Evolutionary conservation across 2,329 filamentous ascomycete genomes (phyloP), one percentile per base, ranked within the genome.

Genomic region (Daldinia eschscholtzii): DNA sequence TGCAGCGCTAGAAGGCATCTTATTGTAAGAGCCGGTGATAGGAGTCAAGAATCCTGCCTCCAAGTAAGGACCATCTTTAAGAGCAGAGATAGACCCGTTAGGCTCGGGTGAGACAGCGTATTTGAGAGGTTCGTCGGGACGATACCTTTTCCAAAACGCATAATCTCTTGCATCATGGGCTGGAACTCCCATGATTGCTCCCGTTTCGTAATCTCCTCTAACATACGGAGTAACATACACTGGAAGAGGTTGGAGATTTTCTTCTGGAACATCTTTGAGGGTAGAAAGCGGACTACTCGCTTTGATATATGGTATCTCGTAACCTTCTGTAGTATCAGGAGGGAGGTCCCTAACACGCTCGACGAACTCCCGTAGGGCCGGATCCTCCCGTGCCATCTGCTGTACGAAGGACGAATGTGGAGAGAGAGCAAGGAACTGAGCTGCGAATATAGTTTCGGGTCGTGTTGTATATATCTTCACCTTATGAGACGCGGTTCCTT

Each of bases 131-230:
- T 87, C 82, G 3, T 86, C 83, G 5, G 84, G 83, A 33, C 86
- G 83, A 71, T 97, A 93, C 65, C 89, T 83, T 73, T 86, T 89
- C 91, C 93, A 97, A 78, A 97, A 97, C 1, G 88, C 87, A 79
- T 92, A 85, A 74, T 97, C 94, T 59, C 93, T 87, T 4, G 85
- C 77, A 79, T 97, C 94, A 76, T 97, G 94, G 1, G 90, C 94
- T 0, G 94, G 94, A 6, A 97, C 94, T 48, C 94, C 94, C 93
- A 97, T 97, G 1, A 97, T 91, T 9, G 93, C 93, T 0, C 93
- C 93, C 72, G 94, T 92, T 15, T 93, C 93, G 73, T 97, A 96
- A 76, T 94, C 92, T 28, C 91, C 91, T 4, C 97, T 83, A 10
- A 97, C 94, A 76, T 97, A 97, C 0, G 93, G 91, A 9, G 94